Percentiles rank a stretch among this genome's conserved stretches.
Conservation (phyloP, 345 rosid genomes). For the Citrus australasica region DNA sequence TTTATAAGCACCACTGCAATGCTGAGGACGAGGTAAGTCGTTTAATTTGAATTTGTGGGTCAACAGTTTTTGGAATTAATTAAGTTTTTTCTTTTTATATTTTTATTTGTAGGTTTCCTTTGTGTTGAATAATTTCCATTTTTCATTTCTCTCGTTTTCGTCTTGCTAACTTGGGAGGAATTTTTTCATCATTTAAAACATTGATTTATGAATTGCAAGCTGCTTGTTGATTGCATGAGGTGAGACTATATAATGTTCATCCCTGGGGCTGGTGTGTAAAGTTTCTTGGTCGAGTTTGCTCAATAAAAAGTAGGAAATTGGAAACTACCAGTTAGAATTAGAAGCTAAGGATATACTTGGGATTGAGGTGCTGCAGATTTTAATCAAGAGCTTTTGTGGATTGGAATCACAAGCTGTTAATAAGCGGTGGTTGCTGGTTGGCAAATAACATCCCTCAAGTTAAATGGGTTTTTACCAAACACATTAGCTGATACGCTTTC, state of each 20-base stretch:
- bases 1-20: conserved; percentile 70
- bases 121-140: neutral
- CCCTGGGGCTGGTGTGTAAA: neutral
- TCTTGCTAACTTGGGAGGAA: neutral
- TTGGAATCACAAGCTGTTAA: neutral
- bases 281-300: neutral
- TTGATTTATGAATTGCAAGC: neutral
- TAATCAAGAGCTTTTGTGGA: neutral
- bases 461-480: neutral
- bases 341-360: neutral
- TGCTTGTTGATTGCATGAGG: neutral
- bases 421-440: neutral
- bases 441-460: neutral
- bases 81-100: neutral
- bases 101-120: neutral
- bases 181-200: neutral
- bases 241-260: neutral
- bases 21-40: conserved; percentile 66
- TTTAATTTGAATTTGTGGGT: neutral
- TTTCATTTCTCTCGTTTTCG: neutral
- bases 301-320: neutral
- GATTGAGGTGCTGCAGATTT: neutral
- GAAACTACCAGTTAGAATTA: neutral
- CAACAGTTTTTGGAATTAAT: neutral
- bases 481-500: neutral